Evolutionary conservation across 108 stramenopile genomes (phyloP).

Genomic region (Mayamaea pseudoterrestris): DNA sequence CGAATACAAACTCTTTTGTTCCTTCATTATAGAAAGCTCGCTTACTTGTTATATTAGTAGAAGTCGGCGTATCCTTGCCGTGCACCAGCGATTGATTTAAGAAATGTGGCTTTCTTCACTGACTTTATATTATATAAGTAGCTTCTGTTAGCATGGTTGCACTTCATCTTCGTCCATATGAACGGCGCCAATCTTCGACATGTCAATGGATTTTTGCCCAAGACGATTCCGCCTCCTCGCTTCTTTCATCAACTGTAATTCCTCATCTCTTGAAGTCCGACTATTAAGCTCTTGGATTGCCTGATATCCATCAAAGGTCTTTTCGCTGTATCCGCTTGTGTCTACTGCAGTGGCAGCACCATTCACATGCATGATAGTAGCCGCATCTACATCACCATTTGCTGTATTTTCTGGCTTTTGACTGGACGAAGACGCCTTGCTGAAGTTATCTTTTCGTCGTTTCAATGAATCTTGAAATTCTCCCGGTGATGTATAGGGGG

Average conservation of each 20-base stretch:
- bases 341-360: not conserved
- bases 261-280: conserved; percentile 37
- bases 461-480: conserved; percentile 26
- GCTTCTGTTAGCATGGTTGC: too few species aligned
- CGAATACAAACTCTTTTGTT: too few species aligned
- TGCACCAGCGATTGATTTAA: too few species aligned
- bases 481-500: conserved; percentile 65
- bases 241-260: conserved; percentile 49
- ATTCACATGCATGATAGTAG: not conserved
- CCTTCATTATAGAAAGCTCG: too few species aligned
- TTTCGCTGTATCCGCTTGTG: conserved; percentile 24
- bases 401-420: not conserved
- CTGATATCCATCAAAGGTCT: conserved; percentile 69
- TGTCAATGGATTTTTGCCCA: conserved; percentile 23
- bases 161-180: not conserved
- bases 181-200: conserved; percentile 9
- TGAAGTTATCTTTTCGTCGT: not conserved
- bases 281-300: conserved; percentile 48
- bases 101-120: too few species aligned
- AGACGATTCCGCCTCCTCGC: conserved; percentile 45
- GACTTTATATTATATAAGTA: too few species aligned
- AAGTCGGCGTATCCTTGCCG: too few species aligned
- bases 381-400: not conserved
- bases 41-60: too few species aligned
- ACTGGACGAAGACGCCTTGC: too few species aligned